Base-by-base conservation (phyloP, 805 yeast genomes). In the Ogataea paraovalis region DNA sequence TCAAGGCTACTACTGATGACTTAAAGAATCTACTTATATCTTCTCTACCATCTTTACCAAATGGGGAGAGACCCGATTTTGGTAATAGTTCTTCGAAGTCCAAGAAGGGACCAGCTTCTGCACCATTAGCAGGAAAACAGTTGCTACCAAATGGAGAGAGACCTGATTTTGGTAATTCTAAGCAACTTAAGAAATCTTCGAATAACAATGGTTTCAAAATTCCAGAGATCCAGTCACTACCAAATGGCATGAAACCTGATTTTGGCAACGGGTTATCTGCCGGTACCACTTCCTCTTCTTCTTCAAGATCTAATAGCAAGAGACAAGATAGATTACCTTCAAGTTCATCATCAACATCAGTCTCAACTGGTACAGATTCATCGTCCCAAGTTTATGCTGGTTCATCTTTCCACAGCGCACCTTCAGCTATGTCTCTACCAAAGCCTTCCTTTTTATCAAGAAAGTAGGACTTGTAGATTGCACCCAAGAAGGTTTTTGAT, bases 391-490 rank as follows among this genome's bases (percentile, higher is more conserved):
- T 71, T 44, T 78, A 76, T 60, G 83, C 83, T 45, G 83, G 83
- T 27, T 73, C 81, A 33, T 74, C 82, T 33, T 78, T 78, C 57
- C 79, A 75, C 57, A 73, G 78, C 28, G 76, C 80, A 21, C 83
- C 83, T 1, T 76, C 78, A 30, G 81, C 82, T 3, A 64, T 76
- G 48, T 73, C 77, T 14, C 70, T 78, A 50, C 83, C 83, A 16
- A 78, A 76, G 53, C 83, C 83, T 9, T 70, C 80, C 6, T 78
- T 78, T 55, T 44, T 65, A 41, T 42, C 49, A 41, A 59, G 49
- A 51, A 59, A 58, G 50, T 58, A 46, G 44, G n/a, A 16, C 25
- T 2, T 27, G 14, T 13, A 27, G 21, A 39, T n/a, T 10, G 28
- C 19, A 44, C 16, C 12, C 4, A 5, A 5, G 19, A 18, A 10